Base-by-base conservation (phyloP, 2,329 filamentous ascomycete genomes). In the Fusarium lyarnte region DNA sequence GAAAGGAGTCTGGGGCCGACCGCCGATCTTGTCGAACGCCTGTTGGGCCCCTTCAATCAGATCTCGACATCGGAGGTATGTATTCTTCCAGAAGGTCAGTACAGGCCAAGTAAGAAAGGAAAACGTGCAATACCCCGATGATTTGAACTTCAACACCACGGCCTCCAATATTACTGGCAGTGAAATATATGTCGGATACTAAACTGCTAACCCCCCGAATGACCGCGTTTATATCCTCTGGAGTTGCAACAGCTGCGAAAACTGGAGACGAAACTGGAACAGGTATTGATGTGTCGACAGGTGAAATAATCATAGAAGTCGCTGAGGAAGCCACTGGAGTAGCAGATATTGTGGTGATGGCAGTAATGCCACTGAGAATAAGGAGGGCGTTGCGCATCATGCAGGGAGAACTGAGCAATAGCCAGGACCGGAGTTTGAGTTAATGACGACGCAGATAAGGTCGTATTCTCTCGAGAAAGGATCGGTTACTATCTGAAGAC, bases 21-120 rank as follows among this genome's bases (percentile, higher is more conserved):
- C 17, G 11, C 53, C 35, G 12, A 70, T 23, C 21, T 53, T 25
- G 35, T 53, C 29, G 23, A 69, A 58, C 16, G 52, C 38, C 16
- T 54, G 31, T 27, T 58, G n/a, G 25, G 66, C 36, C 6, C 54
- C 55, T 12, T 72, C 65, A 21, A 70, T 57, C 42, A 70, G 51
- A 21, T 54, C 46, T 25, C 61, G 55, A 23, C 69, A 73, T 8
- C 70, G 39, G 9, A 73, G 38, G 55, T 70, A 66, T 41, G 65
- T 42, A 27, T 71, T 61, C 61, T 73, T n/a, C 23, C 13, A 46
- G 11, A 8, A 31, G 17, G 46, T 70, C 31, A 66, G 45, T 31
- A 38, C 9, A 21, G 13, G 38, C 19, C 31, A 59, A 69, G 19
- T 27, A 29, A 43, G 9, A 31, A 31, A 41, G n/a, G 4, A 27